Conservation (phyloP, 2,329 filamentous ascomycete genomes). For the Hortaea werneckii region DNA sequence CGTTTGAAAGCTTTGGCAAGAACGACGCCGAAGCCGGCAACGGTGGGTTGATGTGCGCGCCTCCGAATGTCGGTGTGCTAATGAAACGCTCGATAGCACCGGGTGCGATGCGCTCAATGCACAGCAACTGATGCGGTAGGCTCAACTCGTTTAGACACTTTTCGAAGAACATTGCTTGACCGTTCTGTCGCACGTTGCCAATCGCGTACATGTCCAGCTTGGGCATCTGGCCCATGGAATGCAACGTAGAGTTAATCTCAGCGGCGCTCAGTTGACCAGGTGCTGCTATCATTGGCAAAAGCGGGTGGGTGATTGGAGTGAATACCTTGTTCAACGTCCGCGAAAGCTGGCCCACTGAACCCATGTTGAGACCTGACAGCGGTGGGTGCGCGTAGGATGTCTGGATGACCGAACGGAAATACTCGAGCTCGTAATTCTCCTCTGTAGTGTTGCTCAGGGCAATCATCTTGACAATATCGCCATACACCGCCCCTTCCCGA, state of each 20-base stretch:
- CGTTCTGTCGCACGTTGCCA: conserved; percentile 60
- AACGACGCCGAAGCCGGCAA: conserved; percentile 47
- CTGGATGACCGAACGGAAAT: conserved; percentile 70
- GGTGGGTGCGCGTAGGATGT: conserved; percentile 60
- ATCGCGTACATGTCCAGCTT: conserved; percentile 75
- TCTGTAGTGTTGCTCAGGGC: conserved; percentile 70
- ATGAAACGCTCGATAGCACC: conserved; percentile 62
- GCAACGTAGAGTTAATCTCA: conserved; percentile 71
- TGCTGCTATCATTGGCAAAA: conserved; percentile 73
- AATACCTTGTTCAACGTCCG: conserved; percentile 77
- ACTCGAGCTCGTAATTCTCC: conserved; percentile 83
- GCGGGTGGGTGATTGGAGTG: conserved; percentile 76
- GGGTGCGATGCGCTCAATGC: conserved; percentile 60
- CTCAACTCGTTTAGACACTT: conserved; percentile 53
- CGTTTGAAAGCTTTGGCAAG: conserved; percentile 59
- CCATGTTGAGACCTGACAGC: conserved; percentile 80
- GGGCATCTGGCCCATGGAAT: conserved; percentile 69
- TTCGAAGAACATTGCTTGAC: conserved; percentile 75
- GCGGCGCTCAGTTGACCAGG: conserved; percentile 78
- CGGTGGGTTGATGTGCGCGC: conserved; percentile 69
- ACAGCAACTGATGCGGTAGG: conserved; percentile 71
- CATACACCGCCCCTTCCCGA: conserved; percentile 59
- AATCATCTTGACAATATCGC: conserved; percentile 86
- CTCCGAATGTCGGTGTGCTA: conserved; percentile 66
- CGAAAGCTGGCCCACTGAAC: conserved; percentile 73